phyloP scores from a whole-genome alignment of 805 yeast genomes.

The Kluyveromyces aestuarii region DNA sequence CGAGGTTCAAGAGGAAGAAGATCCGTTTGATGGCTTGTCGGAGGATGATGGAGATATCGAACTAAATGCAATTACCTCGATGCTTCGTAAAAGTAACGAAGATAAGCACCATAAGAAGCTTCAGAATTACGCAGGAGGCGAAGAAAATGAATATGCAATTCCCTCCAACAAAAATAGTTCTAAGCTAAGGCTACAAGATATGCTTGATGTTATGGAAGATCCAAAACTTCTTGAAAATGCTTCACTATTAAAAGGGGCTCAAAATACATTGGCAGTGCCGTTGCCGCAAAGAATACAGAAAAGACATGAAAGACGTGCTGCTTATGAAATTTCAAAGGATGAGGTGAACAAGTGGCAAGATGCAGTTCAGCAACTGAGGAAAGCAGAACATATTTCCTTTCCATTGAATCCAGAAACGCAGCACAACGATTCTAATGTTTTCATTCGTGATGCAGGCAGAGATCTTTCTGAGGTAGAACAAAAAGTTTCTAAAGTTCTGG shows the following conservation, averaged over 20 bases:
- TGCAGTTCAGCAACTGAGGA: slow-evolving; percentile 64
- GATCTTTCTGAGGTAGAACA: slow-evolving; percentile 57
- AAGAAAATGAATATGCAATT: slow-evolving; percentile 61
- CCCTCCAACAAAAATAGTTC: slow-evolving; percentile 36
- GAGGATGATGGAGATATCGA: slow-evolving; percentile 46
- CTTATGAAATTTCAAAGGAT: slow-evolving; percentile 79
- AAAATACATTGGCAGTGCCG: slow-evolving; percentile 61
- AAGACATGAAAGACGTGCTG: slow-evolving; percentile 79
- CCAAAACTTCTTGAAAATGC: slow-evolving; percentile 42
- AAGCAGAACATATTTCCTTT: slow-evolving; percentile 77
- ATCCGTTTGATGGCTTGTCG: slow-evolving; percentile 30
- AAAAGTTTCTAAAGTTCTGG: slow-evolving; percentile 51
- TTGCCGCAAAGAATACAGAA: slow-evolving; percentile 79
- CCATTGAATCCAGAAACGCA: slow-evolving; percentile 43
- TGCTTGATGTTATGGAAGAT: slow-evolving; percentile 59
- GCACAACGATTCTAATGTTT: slow-evolving; percentile 45
- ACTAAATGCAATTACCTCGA: slow-evolving; percentile 40
- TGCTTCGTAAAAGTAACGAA: slow-evolving; percentile 28
- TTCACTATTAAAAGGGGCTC: slow-evolving; percentile 34
- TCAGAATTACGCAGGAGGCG: slow-evolving; percentile 42
- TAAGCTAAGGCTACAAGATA: slow-evolving; percentile 59
- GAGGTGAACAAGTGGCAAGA: slow-evolving; percentile 89
- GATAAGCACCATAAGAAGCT: slow-evolving; percentile 35
- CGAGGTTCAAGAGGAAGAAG: slow-evolving; percentile 19
- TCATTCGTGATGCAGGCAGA: slow-evolving; percentile 35